Base-by-base conservation (phyloP, 805 yeast genomes). In the Candida succiphila region DNA sequence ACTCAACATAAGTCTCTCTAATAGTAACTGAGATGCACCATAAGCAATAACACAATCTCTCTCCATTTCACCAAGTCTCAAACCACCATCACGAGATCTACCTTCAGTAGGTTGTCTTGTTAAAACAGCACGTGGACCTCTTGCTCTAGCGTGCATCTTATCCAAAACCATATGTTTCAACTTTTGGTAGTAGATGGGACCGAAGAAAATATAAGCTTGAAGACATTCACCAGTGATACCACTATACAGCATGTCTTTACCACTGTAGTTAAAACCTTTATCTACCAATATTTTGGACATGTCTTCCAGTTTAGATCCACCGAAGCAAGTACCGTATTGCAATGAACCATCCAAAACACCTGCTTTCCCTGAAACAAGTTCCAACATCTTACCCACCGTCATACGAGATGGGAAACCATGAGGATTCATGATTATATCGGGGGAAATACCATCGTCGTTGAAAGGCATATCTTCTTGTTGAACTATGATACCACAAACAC, bases 401-500 rank as follows among this genome's bases (percentile, higher is more conserved):
- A 92, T 92, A 72, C 98, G 94, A 24, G 97, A 89, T 41, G 98
- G 98, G 79, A 89, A 92, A 65, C 96, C 98, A 58, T 89, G 98
- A 2, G 98, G 98, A 53, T 89, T 89, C 96, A 89, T 89, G 51
- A 89, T 89, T 43, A 89, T 88, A 62, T 89, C 98, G 0, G 98
- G 98, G 3, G 75, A 67, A 18, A 92, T 72, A 54, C 98, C 98
- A 37, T 78, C 72, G 47, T 92, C 97, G 52, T 78, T 85, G 60
- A 89, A 89, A 12, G 98, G 98, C 69, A 89, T 69, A 51, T 89
- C 98, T 47, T 89, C 97, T 54, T 89, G 97, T 46, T 86, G 87
- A 5, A 89, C 96, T 56, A 89, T 92, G 45, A 92, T 86, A 61
- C 98, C 97, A 66, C 97, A 89, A 21, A 92, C 97, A 75, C 98